Conservation (phyloP, 352 stramenopile species). For the Globisporangium okanoganense region DNA sequence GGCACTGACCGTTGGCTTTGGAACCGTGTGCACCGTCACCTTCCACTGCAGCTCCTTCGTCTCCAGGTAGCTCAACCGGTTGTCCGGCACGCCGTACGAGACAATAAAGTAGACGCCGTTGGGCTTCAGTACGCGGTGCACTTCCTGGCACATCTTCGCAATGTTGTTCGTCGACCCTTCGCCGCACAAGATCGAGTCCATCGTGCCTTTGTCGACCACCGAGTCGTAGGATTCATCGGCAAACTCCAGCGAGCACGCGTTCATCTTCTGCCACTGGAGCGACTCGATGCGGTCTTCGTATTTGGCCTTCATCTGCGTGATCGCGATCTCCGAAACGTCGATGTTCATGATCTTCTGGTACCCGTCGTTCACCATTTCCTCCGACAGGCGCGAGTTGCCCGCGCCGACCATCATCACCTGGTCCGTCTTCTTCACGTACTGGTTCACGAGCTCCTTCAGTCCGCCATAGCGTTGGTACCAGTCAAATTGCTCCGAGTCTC, state of each 20-base stretch:
- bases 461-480: constrained; percentile 94
- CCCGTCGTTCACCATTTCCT: constrained; percentile 96
- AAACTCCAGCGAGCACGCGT: constrained; percentile 92
- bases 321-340: constrained; percentile 92
- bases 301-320: constrained; percentile 93
- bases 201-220: constrained; percentile 94
- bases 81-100: constrained; percentile 95
- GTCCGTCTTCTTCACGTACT: constrained; percentile 95
- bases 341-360: constrained; percentile 96
- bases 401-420: constrained; percentile 90
- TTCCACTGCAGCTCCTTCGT: constrained; percentile 95
- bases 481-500: constrained; percentile 92
- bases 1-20: constrained; percentile 94
- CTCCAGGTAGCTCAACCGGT: constrained; percentile 94
- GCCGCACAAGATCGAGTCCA: constrained; percentile 95
- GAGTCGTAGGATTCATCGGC: constrained; percentile 93
- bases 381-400: constrained; percentile 92
- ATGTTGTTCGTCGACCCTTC: constrained; percentile 95
- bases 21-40: constrained; percentile 93
- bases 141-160: constrained; percentile 94
- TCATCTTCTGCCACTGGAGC: constrained; percentile 95
- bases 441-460: constrained; percentile 84
- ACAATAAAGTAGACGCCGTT: constrained; percentile 94
- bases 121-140: constrained; percentile 93
- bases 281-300: constrained; percentile 90